phyloP scores from a whole-genome alignment of 495 filamentous ascomycete genomes.

The Choiromyces venosus region DNA sequence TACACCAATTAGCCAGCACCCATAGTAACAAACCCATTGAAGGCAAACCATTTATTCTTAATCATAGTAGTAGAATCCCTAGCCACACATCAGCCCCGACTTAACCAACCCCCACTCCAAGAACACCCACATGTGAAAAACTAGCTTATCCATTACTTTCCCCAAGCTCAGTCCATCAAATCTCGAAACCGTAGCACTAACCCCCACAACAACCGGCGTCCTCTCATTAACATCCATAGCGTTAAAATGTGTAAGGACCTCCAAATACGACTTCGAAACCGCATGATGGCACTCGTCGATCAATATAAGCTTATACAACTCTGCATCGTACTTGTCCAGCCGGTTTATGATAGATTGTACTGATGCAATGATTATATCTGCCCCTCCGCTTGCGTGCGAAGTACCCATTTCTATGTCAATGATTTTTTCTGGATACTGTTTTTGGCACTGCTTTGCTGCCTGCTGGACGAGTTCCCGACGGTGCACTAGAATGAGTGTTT shows the following conservation, averaged over 20 bases:
- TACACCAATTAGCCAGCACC: background rate
- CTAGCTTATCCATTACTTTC: constrained; percentile 86
- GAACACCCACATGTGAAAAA: constrained; percentile 69
- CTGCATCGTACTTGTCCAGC: constrained; percentile 72
- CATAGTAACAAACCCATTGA: constrained; percentile 42
- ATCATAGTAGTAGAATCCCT: constrained; percentile 96
- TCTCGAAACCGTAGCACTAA: constrained; percentile 87
- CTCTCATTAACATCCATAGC: constrained; percentile 48
- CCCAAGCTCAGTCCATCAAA: constrained; percentile 84
- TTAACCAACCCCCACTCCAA: background rate
- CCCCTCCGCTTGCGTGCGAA: constrained; percentile 62
- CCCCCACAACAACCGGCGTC: constrained; percentile 74
- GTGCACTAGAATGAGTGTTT: constrained; percentile 88
- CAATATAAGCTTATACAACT: constrained; percentile 77
- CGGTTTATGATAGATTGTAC: constrained; percentile 72
- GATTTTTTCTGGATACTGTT: constrained; percentile 68
- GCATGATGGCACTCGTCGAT: constrained; percentile 99
- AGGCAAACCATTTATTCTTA: constrained; percentile 59
- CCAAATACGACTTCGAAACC: constrained; percentile 72
- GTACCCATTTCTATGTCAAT: constrained; percentile 90
- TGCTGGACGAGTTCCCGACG: constrained; percentile 93
- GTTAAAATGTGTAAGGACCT: constrained; percentile 66
- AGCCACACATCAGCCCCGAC: constrained; percentile 14
- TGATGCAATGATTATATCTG: constrained; percentile 94
- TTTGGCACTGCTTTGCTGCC: constrained; percentile 73